Percentiles rank a stretch among this genome's conserved stretches.
These are phyloP conservation scores for Penicillium verhagenii DNA, from an alignment of 495 filamentous ascomycete genomes.

Conservation along the genomic window DNA sequence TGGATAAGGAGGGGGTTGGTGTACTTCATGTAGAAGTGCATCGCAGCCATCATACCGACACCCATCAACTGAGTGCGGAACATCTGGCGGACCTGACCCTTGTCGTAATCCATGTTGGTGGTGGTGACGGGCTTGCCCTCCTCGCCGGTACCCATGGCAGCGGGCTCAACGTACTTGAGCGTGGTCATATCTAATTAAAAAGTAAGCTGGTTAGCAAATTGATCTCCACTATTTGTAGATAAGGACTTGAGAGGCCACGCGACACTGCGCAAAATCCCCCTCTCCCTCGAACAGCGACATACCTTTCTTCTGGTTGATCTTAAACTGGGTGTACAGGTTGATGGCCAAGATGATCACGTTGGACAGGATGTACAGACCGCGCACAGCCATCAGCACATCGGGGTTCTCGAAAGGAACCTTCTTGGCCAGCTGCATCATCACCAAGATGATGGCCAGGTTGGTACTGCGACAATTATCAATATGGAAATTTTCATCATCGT, in stretches of 20 bases:
- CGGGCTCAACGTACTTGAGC: slow-evolving; percentile 95
- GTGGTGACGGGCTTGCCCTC: slow-evolving; percentile 94
- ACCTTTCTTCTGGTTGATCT: slow-evolving; percentile 97
- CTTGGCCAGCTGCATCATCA: slow-evolving; percentile 98
- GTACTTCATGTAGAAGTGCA: slow-evolving; percentile 99
- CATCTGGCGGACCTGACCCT: slow-evolving; percentile 74
- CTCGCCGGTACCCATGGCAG: slow-evolving; percentile 85
- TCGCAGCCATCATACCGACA: slow-evolving; percentile 94
- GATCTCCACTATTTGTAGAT: background rate
- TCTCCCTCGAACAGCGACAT: slow-evolving; percentile 22
- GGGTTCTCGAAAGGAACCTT: slow-evolving; percentile 94
- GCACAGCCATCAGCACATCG: slow-evolving; percentile 76
- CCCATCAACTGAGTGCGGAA: slow-evolving; percentile 92
- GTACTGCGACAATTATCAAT: slow-evolving; percentile 54
- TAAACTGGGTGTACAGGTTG: slow-evolving; percentile 76
- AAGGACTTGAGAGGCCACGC: background rate
- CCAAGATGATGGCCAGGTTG: slow-evolving; percentile 90
- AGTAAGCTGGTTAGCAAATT: background rate
- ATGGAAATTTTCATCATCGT: background rate
- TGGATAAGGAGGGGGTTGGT: slow-evolving; percentile 98
- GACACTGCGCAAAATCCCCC: too few species aligned
- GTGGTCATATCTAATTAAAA: slow-evolving; percentile 78
- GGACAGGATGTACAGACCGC: slow-evolving; percentile 78
- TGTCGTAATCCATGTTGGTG: slow-evolving; percentile 90
- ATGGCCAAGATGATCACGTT: slow-evolving; percentile 83